phyloP scores from a whole-genome alignment of 192 early-diverging fungal genomes.

The Umbelopsis isabellina region DNA sequence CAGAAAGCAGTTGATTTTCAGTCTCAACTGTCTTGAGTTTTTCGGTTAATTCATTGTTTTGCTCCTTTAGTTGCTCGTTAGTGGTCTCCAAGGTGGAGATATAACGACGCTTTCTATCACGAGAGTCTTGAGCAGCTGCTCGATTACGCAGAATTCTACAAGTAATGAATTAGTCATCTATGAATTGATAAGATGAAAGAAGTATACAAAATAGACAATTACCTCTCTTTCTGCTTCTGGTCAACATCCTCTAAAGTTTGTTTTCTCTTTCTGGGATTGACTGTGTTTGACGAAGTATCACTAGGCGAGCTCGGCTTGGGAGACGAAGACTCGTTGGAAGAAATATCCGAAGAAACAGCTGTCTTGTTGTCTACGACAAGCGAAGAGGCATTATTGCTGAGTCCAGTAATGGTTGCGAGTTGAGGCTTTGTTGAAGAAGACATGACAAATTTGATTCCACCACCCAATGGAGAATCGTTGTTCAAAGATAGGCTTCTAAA shows the following conservation, averaged over 20 bases:
- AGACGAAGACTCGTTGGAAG: background rate
- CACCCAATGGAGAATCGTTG: conserved; percentile 22
- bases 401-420: background rate
- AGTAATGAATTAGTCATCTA: background rate
- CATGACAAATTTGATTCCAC: conserved; percentile 14
- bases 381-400: background rate
- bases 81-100: conserved; percentile 57
- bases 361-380: background rate
- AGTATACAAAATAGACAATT: background rate
- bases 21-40: conserved; percentile 53
- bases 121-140: conserved; percentile 75
- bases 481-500: conserved; percentile 13
- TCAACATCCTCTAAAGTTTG: conserved; percentile 32
- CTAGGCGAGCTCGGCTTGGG: background rate
- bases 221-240: conserved; percentile 42
- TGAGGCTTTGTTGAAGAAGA: conserved; percentile 18
- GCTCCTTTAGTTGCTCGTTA: conserved; percentile 52
- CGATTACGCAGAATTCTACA: conserved; percentile 68
- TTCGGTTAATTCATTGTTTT: conserved; percentile 53
- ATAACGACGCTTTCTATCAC: conserved; percentile 75
- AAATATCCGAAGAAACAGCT: background rate
- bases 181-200: background rate
- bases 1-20: conserved; percentile 45
- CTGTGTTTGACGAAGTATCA: background rate
- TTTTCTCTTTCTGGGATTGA: conserved; percentile 19